These are phyloP conservation scores for Limnanthes douglasii DNA, from an alignment of 345 rosid genomes.

Conservation along the genomic window DNA sequence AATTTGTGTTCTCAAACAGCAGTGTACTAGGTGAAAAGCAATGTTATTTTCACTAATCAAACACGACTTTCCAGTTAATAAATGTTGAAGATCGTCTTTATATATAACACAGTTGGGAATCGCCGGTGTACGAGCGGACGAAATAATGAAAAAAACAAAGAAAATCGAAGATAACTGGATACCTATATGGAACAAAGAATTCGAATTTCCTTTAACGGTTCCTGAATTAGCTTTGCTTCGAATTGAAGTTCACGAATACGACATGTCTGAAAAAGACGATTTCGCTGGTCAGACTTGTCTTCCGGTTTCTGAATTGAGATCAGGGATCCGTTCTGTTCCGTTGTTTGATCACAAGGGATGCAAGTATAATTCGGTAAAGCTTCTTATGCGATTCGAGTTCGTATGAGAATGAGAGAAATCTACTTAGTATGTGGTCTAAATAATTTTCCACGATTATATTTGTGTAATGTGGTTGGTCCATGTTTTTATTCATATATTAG, in stretches of 20 bases:
- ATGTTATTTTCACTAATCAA: too few relatives aligned
- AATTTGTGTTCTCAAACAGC: too few relatives aligned
- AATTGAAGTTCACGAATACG: conserved; percentile 60
- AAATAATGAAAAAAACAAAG: conserved; percentile 49
- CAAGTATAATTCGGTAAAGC: conserved; percentile 39
- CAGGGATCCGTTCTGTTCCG: conserved; percentile 67
- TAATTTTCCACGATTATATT: too few relatives aligned
- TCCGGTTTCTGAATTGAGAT: conserved; percentile 51
- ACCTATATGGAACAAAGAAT: conserved; percentile 82
- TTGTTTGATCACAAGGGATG: conserved; percentile 37
- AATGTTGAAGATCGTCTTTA: too few relatives aligned
- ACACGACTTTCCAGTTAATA: too few relatives aligned
- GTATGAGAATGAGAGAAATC: conserved; percentile 20
- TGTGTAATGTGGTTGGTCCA: too few relatives aligned
- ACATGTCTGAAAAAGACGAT: conserved; percentile 56
- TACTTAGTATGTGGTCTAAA: too few relatives aligned
- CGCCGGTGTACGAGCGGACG: conserved; percentile 64
- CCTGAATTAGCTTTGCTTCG: conserved; percentile 82
- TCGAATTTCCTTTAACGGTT: conserved; percentile 47
- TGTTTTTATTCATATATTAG: too few relatives aligned
- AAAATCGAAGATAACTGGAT: conserved; percentile 45
- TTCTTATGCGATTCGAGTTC: conserved; percentile 58
- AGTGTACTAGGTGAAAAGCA: too few relatives aligned
- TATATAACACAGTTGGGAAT: conserved; percentile 38
- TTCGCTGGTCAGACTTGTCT: conserved; percentile 85